Evolutionary conservation across 2,329 filamentous ascomycete species (phyloP).

Genomic region (Fusarium udum): DNA sequence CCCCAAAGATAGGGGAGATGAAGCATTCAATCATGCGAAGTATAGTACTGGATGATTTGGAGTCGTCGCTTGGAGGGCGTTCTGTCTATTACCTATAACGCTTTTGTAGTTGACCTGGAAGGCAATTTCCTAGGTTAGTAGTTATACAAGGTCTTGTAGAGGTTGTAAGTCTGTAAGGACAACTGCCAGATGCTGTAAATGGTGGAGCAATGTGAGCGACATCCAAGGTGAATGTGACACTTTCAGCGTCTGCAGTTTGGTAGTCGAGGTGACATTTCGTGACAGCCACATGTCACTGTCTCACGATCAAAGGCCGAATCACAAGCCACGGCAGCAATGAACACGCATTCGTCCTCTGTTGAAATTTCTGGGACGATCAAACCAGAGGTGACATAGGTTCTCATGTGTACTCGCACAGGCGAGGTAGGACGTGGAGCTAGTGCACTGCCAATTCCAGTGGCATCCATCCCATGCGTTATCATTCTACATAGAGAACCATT

Average conservation of each 20-base stretch:
- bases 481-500: background rate
- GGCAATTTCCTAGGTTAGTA: background rate
- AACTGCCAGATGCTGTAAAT: background rate
- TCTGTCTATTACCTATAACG: background rate
- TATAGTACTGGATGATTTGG: background rate
- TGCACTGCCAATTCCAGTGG: background rate
- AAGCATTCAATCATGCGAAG: constrained; percentile 2
- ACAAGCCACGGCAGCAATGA: constrained; percentile 11
- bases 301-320: background rate
- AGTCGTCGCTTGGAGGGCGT: background rate
- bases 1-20: constrained; percentile 6
- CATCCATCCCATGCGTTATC: background rate
- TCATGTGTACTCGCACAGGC: background rate
- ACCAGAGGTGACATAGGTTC: background rate
- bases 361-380: background rate
- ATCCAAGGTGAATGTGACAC: background rate
- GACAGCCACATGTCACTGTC: constrained; percentile 2
- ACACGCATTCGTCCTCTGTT: background rate
- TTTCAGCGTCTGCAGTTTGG: background rate
- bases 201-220: background rate
- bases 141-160: background rate
- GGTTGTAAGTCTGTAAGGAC: background rate
- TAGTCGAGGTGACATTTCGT: constrained; percentile 7
- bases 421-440: background rate
- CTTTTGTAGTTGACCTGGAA: background rate